Evolutionary conservation across 2,329 filamentous ascomycete species (phyloP), one percentile per base, ranked within the genome.

Genomic region (Aspergillus floridensis): DNA sequence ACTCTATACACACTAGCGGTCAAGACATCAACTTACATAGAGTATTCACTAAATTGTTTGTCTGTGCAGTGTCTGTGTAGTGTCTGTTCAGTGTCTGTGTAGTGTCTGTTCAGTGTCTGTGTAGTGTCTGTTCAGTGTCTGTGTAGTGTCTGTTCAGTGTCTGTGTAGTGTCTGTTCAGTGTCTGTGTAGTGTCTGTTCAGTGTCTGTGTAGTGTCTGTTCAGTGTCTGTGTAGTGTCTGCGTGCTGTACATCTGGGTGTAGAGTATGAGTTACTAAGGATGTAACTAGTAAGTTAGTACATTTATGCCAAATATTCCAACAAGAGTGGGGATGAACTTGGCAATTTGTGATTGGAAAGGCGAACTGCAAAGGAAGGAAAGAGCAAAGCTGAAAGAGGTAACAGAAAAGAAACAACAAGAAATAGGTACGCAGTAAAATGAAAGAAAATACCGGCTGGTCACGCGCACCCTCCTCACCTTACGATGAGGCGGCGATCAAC

Each of bases 391-490:
- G 6, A 35, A 16, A 35, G 12, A 12, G 32, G 14, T 35, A 14
- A 35, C 14, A 14, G 35, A 54, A 26, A 47, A 10, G 19, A 21
- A 41, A 21, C 10, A 51, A 19, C 29, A 24, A 19, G 16, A 32
- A 21, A 53, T 24, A 55, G 29, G 22, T 4, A 22, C 22, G 22
- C 4, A 22, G 22, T 22, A 49, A 48, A 52, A 52, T 19, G 44
- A 49, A 32, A 22, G 22, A 41, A 58, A 48, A 22, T 61, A 65
- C 63, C 62, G 56, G 57, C 64, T 59, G 60, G 64, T 66, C 66
- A 68, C 63, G 60, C 63, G 64, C 58, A 48, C 26, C 29, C 38
- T 21, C 22, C 22, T 56, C 57, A 57, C 47, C 47, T 38, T 51
- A 57, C 56, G 56, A 62, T 56, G 49, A 63, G 59, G 59, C 51